Conservation (phyloP, 2,329 filamentous ascomycete genomes). For the Trichoderma oligosporum region DNA sequence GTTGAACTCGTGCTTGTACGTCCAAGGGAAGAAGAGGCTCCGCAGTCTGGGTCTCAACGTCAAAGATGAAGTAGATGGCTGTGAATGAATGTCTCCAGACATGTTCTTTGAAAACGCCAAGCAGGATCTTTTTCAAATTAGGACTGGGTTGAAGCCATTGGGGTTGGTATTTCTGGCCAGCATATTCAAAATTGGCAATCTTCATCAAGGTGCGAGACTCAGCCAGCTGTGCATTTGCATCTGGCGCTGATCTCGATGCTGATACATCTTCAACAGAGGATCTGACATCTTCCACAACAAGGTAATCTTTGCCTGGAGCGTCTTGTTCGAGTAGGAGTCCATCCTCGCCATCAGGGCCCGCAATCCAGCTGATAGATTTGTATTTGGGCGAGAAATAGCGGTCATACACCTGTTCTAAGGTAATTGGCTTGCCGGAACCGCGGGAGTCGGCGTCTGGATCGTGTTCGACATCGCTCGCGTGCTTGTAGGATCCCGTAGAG, state of each 20-base stretch:
- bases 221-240: constrained; percentile 36
- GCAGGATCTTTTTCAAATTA: constrained; percentile 79
- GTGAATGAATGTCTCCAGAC: constrained; percentile 91
- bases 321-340: constrained; percentile 76
- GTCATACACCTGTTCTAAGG: constrained; percentile 64
- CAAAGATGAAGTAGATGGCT: constrained; percentile 85
- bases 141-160: constrained; percentile 69
- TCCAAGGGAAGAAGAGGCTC: constrained; percentile 73
- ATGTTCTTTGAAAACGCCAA: constrained; percentile 66
- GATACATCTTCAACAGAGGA: constrained; percentile 33
- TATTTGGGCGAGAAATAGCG: constrained; percentile 62
- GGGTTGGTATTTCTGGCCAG: constrained; percentile 53
- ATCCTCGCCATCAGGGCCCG: constrained; percentile 71
- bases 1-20: constrained; percentile 64
- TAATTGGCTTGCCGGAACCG: constrained; percentile 68
- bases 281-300: constrained; percentile 84
- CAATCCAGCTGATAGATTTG: constrained; percentile 73
- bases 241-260: constrained; percentile 24
- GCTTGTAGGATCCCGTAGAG: constrained; percentile 60
- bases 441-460: constrained; percentile 63
- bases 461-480: constrained; percentile 59
- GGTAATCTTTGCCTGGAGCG: constrained; percentile 62
- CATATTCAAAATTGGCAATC: constrained; percentile 57
- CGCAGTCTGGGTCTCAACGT: constrained; percentile 74
- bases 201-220: constrained; percentile 73